Evolutionary conservation across 169 alveolate genomes (phyloP), one percentile per base, ranked within the genome.

Genomic region (Plasmodium fragile): DNA sequence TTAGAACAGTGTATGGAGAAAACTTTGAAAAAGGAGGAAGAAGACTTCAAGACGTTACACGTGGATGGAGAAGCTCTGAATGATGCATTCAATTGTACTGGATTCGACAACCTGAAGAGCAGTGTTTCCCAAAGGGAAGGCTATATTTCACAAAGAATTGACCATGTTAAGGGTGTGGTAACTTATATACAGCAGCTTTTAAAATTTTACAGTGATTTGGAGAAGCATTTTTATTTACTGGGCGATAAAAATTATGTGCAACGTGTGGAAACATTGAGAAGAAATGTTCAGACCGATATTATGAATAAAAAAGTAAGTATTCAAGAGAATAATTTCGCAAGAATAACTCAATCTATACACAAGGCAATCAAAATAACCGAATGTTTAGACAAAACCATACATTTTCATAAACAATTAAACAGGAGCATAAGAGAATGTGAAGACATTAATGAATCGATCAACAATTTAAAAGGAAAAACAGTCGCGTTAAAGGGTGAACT

Each of bases 361-460:
- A 39, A 36, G 41, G 8, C 41, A n/a, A 36, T 77, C 41, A 3
- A 36, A 77, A 77, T 34, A 30, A 36, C 39, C 52, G 83, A 77
- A 77, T 4, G 59, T 77, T 28, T 77, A 77, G 39, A 77, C 83
- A 77, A 77, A 39, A 77, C 28, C 18, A 77, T 77, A 77, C 25
- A 6, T 39, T 77, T 25, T 77, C 83, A 32, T 77, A 77, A 77
- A 69, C 34, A 30, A 3, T 77, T 77, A 39, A 77, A 77, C 52
- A 36, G 49, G 41, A 55, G 65, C 52, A 77, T 77, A 77, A 13
- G 39, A 4, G 52, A 36, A 77, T 77, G 83, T 39, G 28, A 77
- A 77, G 25, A 10, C 28, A 34, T 32, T 7, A 39, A 77, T 30
- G 28, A 1, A 77, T 77, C 83, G 28, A 77, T 77, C 11, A 0